Base-by-base conservation (phyloP, 805 yeast genomes). In the Teunomyces funiuensis region DNA sequence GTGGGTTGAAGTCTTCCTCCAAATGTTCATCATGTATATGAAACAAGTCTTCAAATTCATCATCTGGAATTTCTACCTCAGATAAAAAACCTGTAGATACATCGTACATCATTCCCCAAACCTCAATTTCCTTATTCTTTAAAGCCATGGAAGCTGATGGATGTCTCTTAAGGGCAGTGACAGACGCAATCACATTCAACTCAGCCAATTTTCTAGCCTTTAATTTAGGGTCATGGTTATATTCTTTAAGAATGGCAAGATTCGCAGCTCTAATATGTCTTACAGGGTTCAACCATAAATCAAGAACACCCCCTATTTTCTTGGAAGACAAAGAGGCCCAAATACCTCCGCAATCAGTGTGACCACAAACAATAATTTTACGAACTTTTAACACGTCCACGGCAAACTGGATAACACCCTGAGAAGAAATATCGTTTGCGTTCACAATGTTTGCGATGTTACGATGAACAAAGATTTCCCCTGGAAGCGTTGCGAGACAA, bases 331-430 rank as follows among this genome's bases (percentile, higher is more conserved):
- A 65, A 6, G 89, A 80, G 16, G 95, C 88, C 80, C 86, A 80
- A 38, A 88, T 80, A 22, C 97, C 97, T 37, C 96, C 97, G 73
- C 98, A 90, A 62, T 88, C 95, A 23, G 93, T 85, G 65, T 90
- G 98, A 3, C 97, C 98, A 65, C 96, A 87, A 5, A 90, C 85
- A 41, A 90, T 75, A 39, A 90, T 80, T 57, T 86, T 88, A 50
- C 74, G 76, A 28, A 91, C 95, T 55, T 85, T 84, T 45, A 90
- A 72, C 10, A 83, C 88, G 50, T 87, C 89, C 50, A 91, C 79
- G 4, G 96, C 95, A 56, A 87, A 88, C 62, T 90, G 96, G 22
- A 91, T 68, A 2, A 89, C 89, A 0, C 95, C 83, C 58, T 79
- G 80, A 14, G 84, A 74, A 29, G 88, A 77, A 33, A 84, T 67